Evolutionary conservation across 495 filamentous ascomycete species (phyloP).

Genomic region (Gamarada debralockiae): DNA sequence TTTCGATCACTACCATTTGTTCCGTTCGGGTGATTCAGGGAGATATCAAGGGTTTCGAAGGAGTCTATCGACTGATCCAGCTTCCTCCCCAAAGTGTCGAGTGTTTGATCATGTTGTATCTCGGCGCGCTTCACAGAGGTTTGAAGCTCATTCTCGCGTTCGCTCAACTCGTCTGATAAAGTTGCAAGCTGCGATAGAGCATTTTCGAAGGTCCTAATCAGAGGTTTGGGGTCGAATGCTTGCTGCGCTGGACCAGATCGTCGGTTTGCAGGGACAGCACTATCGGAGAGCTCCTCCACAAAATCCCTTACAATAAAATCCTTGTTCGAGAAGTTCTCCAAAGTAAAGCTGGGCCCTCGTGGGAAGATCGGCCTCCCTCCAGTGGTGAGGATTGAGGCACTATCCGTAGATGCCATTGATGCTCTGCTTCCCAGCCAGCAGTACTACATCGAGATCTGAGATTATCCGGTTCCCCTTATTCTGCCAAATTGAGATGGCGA

Average conservation of each 20-base stretch:
- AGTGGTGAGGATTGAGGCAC: conserved; percentile 31
- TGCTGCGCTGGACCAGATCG: conserved; percentile 65
- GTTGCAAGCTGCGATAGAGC: conserved; percentile 71
- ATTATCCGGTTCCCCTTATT: conserved; percentile 1
- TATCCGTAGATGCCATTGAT: conserved; percentile 38
- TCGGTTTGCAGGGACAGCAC: conserved; percentile 66
- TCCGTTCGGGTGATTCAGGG: conserved; percentile 53
- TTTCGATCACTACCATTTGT: conserved; percentile 17
- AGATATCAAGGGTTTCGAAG: conserved; percentile 84
- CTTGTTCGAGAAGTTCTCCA: conserved; percentile 84
- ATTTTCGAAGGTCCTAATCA: conserved; percentile 91
- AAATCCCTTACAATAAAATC: conserved; percentile 99
- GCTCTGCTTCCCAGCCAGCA: neutral
- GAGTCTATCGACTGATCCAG: conserved; percentile 86
- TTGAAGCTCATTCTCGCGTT: conserved; percentile 82
- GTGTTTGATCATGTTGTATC: conserved; percentile 82
- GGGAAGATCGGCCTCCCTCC: conserved; percentile 64
- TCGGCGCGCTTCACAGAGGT: conserved; percentile 89
- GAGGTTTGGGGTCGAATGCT: conserved; percentile 94
- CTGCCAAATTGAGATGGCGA: neutral
- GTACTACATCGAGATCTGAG: conserved; percentile 18
- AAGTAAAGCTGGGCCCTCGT: conserved; percentile 72
- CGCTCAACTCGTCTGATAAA: conserved; percentile 81
- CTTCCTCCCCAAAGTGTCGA: conserved; percentile 78
- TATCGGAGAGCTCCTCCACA: conserved; percentile 87